A percentile compares a stretch with the other conserved stretches of the same genome.
Conservation (phyloP, 176 grass and related monocot genomes). For the Neostapfia colusana region DNA sequence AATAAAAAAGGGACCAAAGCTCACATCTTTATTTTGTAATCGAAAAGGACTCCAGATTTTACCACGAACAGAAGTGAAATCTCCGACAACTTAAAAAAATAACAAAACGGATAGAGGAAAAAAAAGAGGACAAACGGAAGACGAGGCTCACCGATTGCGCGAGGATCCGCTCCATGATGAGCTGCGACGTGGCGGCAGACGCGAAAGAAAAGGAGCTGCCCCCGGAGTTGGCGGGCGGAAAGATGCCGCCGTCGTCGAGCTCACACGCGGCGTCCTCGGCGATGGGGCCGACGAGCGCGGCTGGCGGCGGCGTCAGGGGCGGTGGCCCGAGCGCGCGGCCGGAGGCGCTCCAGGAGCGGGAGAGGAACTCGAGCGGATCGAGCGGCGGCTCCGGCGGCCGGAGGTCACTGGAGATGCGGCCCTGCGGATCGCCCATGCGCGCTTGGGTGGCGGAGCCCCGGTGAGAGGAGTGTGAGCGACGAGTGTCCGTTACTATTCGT, state of each 20-base stretch:
- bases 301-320: slow-evolving; percentile 29
- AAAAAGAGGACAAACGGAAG: neutral
- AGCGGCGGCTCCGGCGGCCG: slow-evolving; percentile 57
- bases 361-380: slow-evolving; percentile 84
- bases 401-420: neutral
- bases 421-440: too few species aligned
- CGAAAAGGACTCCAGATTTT: too few species aligned
- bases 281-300: slow-evolving; percentile 33
- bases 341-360: slow-evolving; percentile 60
- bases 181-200: neutral
- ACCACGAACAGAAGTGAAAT: too few species aligned
- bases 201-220: slow-evolving; percentile 5
- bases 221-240: neutral
- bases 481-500: too few species aligned
- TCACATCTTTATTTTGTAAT: too few species aligned
- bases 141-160: slow-evolving; percentile 64
- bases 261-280: slow-evolving; percentile 68
- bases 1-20: too few species aligned
- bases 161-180: slow-evolving; percentile 98
- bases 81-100: too few species aligned
- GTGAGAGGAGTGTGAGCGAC: too few species aligned
- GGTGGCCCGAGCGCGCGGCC: slow-evolving; percentile 22
- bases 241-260: slow-evolving; percentile 41
- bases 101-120: neutral
- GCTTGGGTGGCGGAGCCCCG: too few species aligned